Evolutionary conservation across 495 filamentous ascomycete species (phyloP), one percentile per base, ranked within the genome.

Genomic region (Podospora fimiseda): DNA sequence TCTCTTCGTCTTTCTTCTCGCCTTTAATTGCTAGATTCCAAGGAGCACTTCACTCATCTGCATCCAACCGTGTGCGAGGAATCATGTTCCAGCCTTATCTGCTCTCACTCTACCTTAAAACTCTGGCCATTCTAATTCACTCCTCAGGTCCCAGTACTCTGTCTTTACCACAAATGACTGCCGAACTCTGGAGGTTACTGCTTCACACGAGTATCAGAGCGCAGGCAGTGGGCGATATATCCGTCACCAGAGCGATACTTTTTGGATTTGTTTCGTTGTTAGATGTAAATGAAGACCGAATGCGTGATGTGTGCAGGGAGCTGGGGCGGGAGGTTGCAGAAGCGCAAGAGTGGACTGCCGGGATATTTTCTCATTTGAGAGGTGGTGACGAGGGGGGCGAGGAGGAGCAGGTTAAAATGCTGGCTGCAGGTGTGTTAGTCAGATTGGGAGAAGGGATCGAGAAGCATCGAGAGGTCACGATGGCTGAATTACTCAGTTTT

Each of bases 371-470:
- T 3, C 66, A 66, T 19, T 62, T 67, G 30, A 65, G 65, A 23
- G 74, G 74, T 0, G 72, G 69, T 9, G 73, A 73, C 51, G 64
- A 73, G 16, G 73, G 61, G 2, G 69, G 74, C 16, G 79, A 80
- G 65, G 80, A 89, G 60, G 77, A 81, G 56, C 77, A 76, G 60
- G 74, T 82, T 14, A 79, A 80, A 64, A 80, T 80, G 73, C 56
- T 98, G 58, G 86, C 90, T 21, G 93, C 93, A 2, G 90, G 86
- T 1, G 82, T 95, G 40, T 70, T 96, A 69, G 80, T 95, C 18
- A 84, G 84, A 59, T 69, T 87, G 50, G 79, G 80, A 36, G 90
- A 95, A 69, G 80, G 87, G 27, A 82, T 91, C 39, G 87, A 95
- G 64, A 85, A 83, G 67, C 93, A 87, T 65, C 85, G 89, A 70